A percentile compares a stretch with the other conserved stretches of the same genome.
phyloP scores from a whole-genome alignment of 192 early-diverging fungal genomes.

The Kappamyces sp. region DNA sequence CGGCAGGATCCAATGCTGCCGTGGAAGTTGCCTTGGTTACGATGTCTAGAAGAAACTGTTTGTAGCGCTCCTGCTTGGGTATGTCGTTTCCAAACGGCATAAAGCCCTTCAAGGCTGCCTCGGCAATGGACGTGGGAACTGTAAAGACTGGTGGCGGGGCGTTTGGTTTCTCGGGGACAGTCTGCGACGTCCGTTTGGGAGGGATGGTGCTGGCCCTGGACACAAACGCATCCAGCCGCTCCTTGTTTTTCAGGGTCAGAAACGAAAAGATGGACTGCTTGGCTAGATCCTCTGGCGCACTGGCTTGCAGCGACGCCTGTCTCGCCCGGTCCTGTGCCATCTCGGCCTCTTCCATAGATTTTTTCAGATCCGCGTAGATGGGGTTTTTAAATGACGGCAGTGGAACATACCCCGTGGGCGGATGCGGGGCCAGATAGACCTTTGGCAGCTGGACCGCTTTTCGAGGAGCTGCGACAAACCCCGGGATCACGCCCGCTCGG shows the following conservation, averaged over 20 bases:
- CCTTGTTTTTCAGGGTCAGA: slow-evolving; percentile 61
- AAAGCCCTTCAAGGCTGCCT: slow-evolving; percentile 67
- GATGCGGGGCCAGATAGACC: no score
- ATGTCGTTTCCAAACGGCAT: slow-evolving; percentile 69
- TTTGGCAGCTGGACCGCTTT: no score
- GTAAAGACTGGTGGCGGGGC: slow-evolving; percentile 23
- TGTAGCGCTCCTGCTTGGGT: slow-evolving; percentile 70
- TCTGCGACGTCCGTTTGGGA: neutral
- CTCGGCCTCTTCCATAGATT: no score
- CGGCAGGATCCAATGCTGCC: neutral
- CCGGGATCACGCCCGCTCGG: no score
- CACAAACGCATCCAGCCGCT: slow-evolving; percentile 50
- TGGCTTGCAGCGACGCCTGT: neutral
- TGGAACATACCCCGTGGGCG: no score
- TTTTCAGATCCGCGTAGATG: no score
- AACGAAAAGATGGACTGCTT: slow-evolving; percentile 68
- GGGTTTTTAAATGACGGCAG: no score
- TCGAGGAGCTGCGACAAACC: no score
- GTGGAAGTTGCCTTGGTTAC: slow-evolving; percentile 8
- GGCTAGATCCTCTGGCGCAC: neutral
- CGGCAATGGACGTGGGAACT: slow-evolving; percentile 61
- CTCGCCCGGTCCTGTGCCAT: neutral
- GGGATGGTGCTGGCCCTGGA: slow-evolving; percentile 25
- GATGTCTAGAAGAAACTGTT: slow-evolving; percentile 54
- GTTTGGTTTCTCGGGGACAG: slow-evolving; percentile 29